Conservation (phyloP, 805 yeast genomes). For the Kodamaea kakaduensis region DNA sequence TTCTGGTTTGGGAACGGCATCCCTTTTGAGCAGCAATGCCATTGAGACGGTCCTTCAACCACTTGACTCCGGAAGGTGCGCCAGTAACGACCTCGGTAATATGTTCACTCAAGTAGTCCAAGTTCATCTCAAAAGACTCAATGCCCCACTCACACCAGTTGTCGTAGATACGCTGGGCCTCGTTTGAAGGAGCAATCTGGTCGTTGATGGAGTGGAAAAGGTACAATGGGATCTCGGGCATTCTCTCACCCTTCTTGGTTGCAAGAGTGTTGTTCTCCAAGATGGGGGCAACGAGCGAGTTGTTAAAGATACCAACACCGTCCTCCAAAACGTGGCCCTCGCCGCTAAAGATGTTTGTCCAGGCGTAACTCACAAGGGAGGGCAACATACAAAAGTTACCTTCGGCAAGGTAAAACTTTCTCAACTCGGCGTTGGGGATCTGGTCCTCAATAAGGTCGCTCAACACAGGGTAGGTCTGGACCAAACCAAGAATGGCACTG, state of each 20-base stretch:
- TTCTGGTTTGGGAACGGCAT: conserved; percentile 36
- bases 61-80: conserved; percentile 15
- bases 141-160: conserved; percentile 13
- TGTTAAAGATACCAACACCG: conserved; percentile 18
- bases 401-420: not conserved
- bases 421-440: not conserved
- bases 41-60: conserved; percentile 16
- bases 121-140: conserved; percentile 10
- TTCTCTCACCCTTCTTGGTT: conserved; percentile 5
- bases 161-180: conserved; percentile 8
- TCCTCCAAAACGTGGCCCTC: conserved; percentile 9
- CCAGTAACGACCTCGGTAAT: conserved; percentile 15
- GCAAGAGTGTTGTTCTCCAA: conserved; percentile 22
- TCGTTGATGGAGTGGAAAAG: conserved; percentile 13
- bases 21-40: conserved; percentile 16
- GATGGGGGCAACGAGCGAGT: conserved; percentile 11
- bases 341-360: conserved; percentile 12
- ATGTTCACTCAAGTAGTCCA: conserved; percentile 15
- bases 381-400: conserved; percentile 3
- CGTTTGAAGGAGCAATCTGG: conserved; percentile 12
- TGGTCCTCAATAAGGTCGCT: not conserved
- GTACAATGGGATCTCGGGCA: conserved; percentile 13
- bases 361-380: not conserved
- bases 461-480: conserved; percentile 28
- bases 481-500: conserved; percentile 28